Base-by-base conservation (phyloP, 2,329 filamentous ascomycete genomes). In the Phialemoniopsis sp. region DNA sequence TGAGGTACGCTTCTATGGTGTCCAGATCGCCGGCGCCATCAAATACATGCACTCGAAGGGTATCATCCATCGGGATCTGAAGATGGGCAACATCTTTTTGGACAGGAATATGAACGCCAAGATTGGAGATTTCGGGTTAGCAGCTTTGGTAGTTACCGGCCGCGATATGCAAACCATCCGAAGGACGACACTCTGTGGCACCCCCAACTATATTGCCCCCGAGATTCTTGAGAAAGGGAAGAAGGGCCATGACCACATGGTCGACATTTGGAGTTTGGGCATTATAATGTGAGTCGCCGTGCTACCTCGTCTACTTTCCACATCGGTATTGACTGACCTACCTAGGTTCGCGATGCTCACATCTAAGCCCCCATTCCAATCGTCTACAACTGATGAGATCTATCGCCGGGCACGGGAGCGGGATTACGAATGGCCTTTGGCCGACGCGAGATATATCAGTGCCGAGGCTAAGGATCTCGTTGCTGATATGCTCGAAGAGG, bases 41-140 rank as follows among this genome's bases (percentile, higher is more conserved):
- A 97, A 97, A 64, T 98, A 98, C 59, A 87, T 98, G 72, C 94
- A 98, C 62, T 82, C 82, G 55, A 87, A 94, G 58, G 93, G 91
- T 48, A 94, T 98, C 46, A 95, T 97, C 36, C 93, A 98, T 63
- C 82, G 93, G 36, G 93, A 98, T 63, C 66, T 98, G 52, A 98
- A 98, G 66, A 97, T 96, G 73, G 94, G 93, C 36, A 98, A 98
- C 60, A 84, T 98, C 50, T 98, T 98, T 55, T 73, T 98, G 38
- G 93, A 98, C 60, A 80, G 80, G 39, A 75, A 89, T 50, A 96
- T 98, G 91, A 95, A 98, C 56, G 85, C 95, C 53, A 98, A 98
- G 61, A 89, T 98, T 53, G 93, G 93, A 33, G 93, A 98, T 61
- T 98, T 98, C 66, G 93, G 93, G 4, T 73, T 98, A 40, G 93